Percentiles rank a stretch among this genome's conserved stretches.
Conservation (phyloP, 768 basidiomycete species). For the Leucogyrophana mollusca region DNA sequence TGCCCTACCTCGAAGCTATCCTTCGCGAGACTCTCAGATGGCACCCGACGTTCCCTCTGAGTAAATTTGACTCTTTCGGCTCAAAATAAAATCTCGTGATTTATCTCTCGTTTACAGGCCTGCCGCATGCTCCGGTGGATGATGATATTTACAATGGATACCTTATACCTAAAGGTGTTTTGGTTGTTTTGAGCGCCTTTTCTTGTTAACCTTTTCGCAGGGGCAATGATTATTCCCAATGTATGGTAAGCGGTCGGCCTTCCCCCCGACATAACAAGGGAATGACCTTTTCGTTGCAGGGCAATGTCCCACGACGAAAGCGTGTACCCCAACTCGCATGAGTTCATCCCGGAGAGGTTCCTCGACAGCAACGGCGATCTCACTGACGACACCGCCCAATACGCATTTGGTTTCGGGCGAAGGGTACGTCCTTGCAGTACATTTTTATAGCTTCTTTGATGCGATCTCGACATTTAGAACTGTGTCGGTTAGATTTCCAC, state of each 20-base stretch:
- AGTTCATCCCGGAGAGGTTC: background rate
- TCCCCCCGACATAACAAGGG: background rate
- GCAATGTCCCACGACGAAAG: background rate
- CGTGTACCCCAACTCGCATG: background rate
- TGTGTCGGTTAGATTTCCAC: too few species aligned
- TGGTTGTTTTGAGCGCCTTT: background rate
- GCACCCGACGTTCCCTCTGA: background rate
- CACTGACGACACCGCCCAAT: background rate
- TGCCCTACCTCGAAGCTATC: background rate
- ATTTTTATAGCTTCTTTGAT: too few species aligned
- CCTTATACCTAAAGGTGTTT: background rate
- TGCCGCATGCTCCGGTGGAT: background rate
- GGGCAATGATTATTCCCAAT: background rate
- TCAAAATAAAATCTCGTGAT: background rate
- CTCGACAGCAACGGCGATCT: background rate
- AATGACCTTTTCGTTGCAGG: background rate
- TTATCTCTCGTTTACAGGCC: background rate
- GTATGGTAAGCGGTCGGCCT: background rate
- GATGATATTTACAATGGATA: background rate
- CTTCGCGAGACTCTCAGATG: conserved; percentile 1
- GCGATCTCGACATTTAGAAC: too few species aligned
- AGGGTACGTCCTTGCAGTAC: conserved; percentile 9
- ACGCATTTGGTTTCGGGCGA: background rate
- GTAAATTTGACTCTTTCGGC: background rate
- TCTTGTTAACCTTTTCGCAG: background rate